phyloP scores from a whole-genome alignment of 202 grass and related monocot species.

The Eragrostis tef region DNA sequence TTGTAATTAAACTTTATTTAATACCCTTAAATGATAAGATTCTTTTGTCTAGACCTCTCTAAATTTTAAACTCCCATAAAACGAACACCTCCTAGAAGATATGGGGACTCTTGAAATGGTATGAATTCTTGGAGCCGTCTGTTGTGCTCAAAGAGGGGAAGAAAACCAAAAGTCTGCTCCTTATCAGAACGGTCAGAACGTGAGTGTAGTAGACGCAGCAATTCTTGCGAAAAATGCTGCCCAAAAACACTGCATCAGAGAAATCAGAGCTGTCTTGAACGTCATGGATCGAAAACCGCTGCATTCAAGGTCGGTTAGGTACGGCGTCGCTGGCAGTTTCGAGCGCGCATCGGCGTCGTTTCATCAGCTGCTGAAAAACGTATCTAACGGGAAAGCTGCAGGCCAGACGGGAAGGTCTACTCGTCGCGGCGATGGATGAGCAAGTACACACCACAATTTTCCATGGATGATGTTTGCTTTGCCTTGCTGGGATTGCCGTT shows the following conservation, averaged over 20 bases:
- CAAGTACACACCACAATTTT: neutral
- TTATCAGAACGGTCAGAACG: neutral
- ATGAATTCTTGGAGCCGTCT: neutral
- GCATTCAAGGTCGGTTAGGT: slow-evolving; percentile 35
- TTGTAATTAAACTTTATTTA: too few species aligned
- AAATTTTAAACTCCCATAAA: too few species aligned
- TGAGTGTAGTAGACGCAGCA: neutral
- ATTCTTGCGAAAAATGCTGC: neutral
- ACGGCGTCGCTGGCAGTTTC: slow-evolving; percentile 21
- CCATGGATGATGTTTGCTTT: neutral
- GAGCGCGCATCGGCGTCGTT: neutral
- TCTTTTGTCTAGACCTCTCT: too few species aligned
- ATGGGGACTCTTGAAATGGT: neutral
- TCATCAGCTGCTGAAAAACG: neutral
- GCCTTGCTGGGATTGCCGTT: neutral
- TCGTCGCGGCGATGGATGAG: neutral
- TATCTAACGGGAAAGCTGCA: neutral
- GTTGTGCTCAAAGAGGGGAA: neutral
- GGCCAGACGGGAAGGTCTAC: neutral
- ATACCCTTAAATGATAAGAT: too few species aligned
- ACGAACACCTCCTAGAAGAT: too few species aligned
- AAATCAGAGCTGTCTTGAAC: neutral
- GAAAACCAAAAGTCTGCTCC: too few species aligned
- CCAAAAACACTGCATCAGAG: neutral
- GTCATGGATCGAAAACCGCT: neutral